Percentiles rank a stretch among this genome's conserved stretches.
Evolutionary conservation across 108 stramenopile genomes (phyloP).

Genomic region (Pseudonitzschia pungens): DNA sequence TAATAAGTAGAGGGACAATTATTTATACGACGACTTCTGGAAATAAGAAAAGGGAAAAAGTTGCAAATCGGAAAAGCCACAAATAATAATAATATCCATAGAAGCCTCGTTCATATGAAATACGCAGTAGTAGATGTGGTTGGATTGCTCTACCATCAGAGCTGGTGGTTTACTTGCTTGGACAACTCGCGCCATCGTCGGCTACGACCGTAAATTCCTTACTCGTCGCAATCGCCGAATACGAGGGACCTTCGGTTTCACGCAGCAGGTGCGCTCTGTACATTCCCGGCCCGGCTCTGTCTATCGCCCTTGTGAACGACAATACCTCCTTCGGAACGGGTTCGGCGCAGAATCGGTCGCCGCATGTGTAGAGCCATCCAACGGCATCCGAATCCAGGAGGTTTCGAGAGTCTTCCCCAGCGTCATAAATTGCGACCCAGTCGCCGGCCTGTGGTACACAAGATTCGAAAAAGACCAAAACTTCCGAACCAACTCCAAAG

Average conservation of each 20-base stretch:
- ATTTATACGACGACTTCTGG: too few relatives aligned
- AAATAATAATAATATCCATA: too few relatives aligned
- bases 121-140: neutral
- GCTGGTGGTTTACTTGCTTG: neutral
- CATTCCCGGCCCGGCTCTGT: neutral
- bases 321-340: neutral
- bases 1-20: too few relatives aligned
- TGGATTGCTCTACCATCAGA: neutral
- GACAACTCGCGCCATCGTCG: neutral
- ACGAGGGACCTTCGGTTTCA: neutral
- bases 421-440: conserved; percentile 37
- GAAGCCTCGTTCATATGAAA: too few relatives aligned
- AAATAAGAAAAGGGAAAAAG: too few relatives aligned
- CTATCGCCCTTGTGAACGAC: neutral
- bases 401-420: conserved; percentile 9
- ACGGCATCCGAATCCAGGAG: conserved; percentile 13
- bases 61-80: too few relatives aligned
- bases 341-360: conserved; percentile 24
- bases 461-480: conserved; percentile 15
- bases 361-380: conserved; percentile 34
- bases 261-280: conserved; percentile 13
- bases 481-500: conserved; percentile 7
- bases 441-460: conserved; percentile 27
- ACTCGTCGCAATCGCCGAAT: conserved; percentile 9
- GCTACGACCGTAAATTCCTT: neutral